Evolutionary conservation across 768 basidiomycete species (phyloP).

Genomic region (Auricularia auricula-judae): DNA sequence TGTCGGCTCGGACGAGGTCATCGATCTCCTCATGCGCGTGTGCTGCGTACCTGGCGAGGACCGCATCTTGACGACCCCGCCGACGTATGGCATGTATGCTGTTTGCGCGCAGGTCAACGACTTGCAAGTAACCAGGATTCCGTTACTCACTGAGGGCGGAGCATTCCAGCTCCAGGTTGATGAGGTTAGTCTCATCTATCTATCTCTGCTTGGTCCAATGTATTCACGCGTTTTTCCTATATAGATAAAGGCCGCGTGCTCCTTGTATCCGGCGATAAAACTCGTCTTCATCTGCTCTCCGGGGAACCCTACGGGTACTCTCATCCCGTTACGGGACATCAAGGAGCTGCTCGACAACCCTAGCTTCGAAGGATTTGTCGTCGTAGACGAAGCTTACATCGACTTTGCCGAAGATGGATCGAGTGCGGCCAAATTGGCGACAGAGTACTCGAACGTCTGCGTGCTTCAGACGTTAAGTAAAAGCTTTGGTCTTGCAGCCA

Average conservation of each 20-base stretch:
- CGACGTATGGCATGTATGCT: conserved; percentile 96
- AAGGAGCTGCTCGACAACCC: conserved; percentile 63
- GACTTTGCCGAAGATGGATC: conserved; percentile 65
- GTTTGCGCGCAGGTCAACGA: conserved; percentile 97
- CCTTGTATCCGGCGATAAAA: conserved; percentile 68
- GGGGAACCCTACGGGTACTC: conserved; percentile 91
- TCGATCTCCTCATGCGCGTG: conserved; percentile 87
- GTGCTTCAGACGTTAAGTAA: conserved; percentile 98
- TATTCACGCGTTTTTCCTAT: neutral
- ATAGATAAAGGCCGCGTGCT: conserved; percentile 62
- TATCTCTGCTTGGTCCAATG: no score
- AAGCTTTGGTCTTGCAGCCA: conserved; percentile 90
- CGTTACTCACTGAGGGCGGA: conserved; percentile 71
- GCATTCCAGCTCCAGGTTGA: conserved; percentile 70
- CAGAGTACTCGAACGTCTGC: conserved; percentile 77
- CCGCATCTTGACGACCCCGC: conserved; percentile 80
- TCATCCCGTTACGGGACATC: conserved; percentile 62
- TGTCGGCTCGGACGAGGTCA: conserved; percentile 93
- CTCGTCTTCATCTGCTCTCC: conserved; percentile 93
- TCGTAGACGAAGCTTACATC: conserved; percentile 96
- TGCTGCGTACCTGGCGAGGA: conserved; percentile 72
- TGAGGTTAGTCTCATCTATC: conserved; percentile 37
- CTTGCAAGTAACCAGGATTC: conserved; percentile 66
- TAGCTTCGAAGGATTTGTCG: conserved; percentile 79
- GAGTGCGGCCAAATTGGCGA: conserved; percentile 60